phyloP scores from a whole-genome alignment of 352 stramenopile genomes.

The Pythium dissimile region DNA sequence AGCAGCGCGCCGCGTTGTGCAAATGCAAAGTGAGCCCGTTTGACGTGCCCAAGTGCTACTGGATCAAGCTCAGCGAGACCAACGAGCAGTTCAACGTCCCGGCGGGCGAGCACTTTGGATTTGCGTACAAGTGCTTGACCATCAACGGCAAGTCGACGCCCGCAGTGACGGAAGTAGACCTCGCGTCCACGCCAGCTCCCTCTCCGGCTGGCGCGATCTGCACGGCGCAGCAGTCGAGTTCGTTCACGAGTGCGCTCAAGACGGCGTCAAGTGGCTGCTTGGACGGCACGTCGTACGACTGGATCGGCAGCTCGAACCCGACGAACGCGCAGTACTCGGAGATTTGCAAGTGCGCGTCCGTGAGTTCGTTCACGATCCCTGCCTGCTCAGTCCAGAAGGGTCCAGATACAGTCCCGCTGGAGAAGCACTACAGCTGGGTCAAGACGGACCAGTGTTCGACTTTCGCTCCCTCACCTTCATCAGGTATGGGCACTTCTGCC shows the following conservation, averaged over 20 bases:
- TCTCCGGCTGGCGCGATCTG: not conserved
- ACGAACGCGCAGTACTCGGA: not conserved
- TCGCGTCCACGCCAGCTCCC: too few relatives aligned
- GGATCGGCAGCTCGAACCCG: not conserved
- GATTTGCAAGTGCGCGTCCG: conserved; percentile 7
- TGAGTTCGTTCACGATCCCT: not conserved
- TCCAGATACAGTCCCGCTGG: not conserved
- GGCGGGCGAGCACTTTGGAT: conserved; percentile 3
- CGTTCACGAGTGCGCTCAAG: conserved; percentile 6
- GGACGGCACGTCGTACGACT: conserved; percentile 4
- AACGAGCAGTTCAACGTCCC: not conserved
- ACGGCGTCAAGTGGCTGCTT: conserved; percentile 7
- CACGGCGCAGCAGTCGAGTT: not conserved
- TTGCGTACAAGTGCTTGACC: conserved; percentile 3
- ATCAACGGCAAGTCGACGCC: conserved; percentile 2
- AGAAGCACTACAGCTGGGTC: conserved; percentile 12
- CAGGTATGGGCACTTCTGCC: not conserved
- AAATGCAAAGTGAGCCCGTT: not conserved
- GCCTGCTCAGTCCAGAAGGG: conserved; percentile 6
- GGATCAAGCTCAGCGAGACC: not conserved
- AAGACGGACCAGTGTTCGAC: not conserved
- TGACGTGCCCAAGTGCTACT: conserved; percentile 5
- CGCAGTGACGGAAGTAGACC: not conserved
- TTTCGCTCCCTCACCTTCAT: not conserved
- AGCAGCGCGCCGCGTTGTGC: not conserved